A percentile compares a stretch with the other conserved stretches of the same genome.
Evolutionary conservation across 768 basidiomycete species (phyloP).

Genomic region (Phylloporus sp.): DNA sequence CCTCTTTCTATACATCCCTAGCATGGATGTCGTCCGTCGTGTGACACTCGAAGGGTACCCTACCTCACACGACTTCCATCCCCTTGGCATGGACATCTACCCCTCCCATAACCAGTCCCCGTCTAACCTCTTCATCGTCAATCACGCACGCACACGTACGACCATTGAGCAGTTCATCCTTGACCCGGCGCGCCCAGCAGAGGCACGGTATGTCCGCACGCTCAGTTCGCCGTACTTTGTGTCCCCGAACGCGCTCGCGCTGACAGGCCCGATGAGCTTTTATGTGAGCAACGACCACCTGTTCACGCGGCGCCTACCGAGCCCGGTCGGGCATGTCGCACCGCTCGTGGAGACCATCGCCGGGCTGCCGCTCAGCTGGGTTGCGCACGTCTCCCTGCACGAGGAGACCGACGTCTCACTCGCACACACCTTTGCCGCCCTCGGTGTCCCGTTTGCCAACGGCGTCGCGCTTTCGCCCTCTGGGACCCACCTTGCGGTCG

Average conservation of each 20-base stretch:
- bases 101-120: slow-evolving; percentile 45
- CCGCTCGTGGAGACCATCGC: slow-evolving; percentile 55
- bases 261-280: slow-evolving; percentile 64
- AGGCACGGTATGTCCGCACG: slow-evolving; percentile 56
- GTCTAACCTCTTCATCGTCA: slow-evolving; percentile 62
- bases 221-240: slow-evolving; percentile 55
- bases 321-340: slow-evolving; percentile 43
- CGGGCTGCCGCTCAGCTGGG: slow-evolving; percentile 55
- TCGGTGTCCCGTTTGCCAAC: slow-evolving; percentile 63
- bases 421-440: slow-evolving; percentile 38
- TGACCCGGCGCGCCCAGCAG: slow-evolving; percentile 38
- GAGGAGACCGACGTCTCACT: slow-evolving; percentile 23
- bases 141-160: slow-evolving; percentile 59
- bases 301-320: slow-evolving; percentile 57
- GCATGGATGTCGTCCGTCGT: slow-evolving; percentile 31
- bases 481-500: slow-evolving; percentile 51
- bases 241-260: slow-evolving; percentile 63
- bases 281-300: slow-evolving; percentile 73
- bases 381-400: slow-evolving; percentile 50
- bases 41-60: slow-evolving; percentile 54
- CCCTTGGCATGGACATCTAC: slow-evolving; percentile 60
- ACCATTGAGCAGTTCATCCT: slow-evolving; percentile 68
- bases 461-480: slow-evolving; percentile 58
- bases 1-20: slow-evolving; percentile 52
- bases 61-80: slow-evolving; percentile 60